These are phyloP conservation scores for Anthoceros angustus DNA, from an alignment of 225 moss, liverwort and hornwort species.

Conservation along the genomic window DNA sequence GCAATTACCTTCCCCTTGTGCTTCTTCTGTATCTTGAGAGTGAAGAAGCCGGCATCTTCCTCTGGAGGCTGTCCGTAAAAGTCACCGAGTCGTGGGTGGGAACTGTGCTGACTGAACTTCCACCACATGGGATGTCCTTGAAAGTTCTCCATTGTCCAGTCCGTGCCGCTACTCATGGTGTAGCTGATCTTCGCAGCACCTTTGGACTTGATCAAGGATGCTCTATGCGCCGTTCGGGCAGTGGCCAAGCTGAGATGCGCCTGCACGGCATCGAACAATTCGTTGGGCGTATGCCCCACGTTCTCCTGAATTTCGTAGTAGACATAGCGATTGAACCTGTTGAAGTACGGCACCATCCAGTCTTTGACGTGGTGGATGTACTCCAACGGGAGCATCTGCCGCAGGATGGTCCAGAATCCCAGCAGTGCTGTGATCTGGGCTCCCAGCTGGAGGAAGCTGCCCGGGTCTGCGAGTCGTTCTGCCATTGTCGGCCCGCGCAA, in stretches of 20 bases:
- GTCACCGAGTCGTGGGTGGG: conserved; percentile 11
- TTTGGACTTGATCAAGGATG: conserved; percentile 36
- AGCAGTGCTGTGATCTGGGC: conserved; percentile 11
- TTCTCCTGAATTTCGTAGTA: conserved; percentile 38
- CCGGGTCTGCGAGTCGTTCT: neutral
- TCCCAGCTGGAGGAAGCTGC: neutral
- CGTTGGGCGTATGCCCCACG: conserved; percentile 37
- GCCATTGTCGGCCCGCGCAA: neutral
- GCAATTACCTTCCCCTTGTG: neutral
- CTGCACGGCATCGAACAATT: conserved; percentile 40
- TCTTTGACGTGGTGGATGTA: conserved; percentile 15
- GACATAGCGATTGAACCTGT: conserved; percentile 22
- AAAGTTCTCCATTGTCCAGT: conserved; percentile 14
- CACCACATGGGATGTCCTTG: conserved; percentile 33
- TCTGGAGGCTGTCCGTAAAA: conserved; percentile 7
- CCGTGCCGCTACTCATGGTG: conserved; percentile 15
- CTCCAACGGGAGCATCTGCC: conserved; percentile 24
- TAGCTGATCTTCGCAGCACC: conserved; percentile 46
- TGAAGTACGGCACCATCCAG: conserved; percentile 18
- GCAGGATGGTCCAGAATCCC: conserved; percentile 31
- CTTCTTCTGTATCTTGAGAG: conserved; percentile 25
- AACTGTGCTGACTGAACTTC: conserved; percentile 16
- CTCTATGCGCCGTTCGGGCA: conserved; percentile 25
- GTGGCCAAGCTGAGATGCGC: conserved; percentile 37
- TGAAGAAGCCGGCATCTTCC: conserved; percentile 35